These are phyloP conservation scores for Boeremia lycopersici DNA, from an alignment of 2,329 filamentous ascomycete genomes.

Conservation along the genomic window DNA sequence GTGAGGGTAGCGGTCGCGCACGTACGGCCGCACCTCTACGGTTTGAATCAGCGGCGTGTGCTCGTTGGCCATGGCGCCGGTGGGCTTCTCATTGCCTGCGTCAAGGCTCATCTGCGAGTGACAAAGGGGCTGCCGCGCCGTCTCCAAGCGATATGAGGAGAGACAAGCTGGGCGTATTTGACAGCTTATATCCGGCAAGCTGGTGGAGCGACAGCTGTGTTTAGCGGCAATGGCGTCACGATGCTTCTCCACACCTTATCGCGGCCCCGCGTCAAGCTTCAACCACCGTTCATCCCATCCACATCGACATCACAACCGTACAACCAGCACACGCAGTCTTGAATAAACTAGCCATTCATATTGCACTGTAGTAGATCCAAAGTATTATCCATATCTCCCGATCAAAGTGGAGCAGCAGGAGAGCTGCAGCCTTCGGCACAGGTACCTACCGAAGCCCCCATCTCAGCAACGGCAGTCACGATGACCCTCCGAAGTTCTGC, in stretches of 20 bases:
- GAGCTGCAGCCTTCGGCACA: background rate
- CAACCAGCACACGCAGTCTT: too few relatives aligned
- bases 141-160: background rate
- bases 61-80: slow-evolving; percentile 57
- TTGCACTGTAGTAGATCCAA: background rate
- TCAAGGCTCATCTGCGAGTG: slow-evolving; percentile 19
- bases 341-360: too few relatives aligned
- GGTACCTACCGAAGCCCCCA: background rate
- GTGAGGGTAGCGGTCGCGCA: slow-evolving; percentile 58
- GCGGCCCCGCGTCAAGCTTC: background rate
- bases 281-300: background rate
- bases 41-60: slow-evolving; percentile 71
- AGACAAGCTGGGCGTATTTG: background rate
- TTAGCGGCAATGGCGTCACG: slow-evolving; percentile 12
- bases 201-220: slow-evolving; percentile 8
- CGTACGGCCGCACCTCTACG: slow-evolving; percentile 59
- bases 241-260: slow-evolving; percentile 5
- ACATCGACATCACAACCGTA: background rate
- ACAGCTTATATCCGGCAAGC: slow-evolving; percentile 11
- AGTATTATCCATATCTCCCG: background rate
- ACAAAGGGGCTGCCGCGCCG: background rate
- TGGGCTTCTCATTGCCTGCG: slow-evolving; percentile 34
- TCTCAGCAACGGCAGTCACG: background rate
- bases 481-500: background rate
- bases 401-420: background rate